Evolutionary conservation across 2,329 filamentous ascomycete species (phyloP), one percentile per base, ranked within the genome.

Genomic region (Lecanosticta acicola): DNA sequence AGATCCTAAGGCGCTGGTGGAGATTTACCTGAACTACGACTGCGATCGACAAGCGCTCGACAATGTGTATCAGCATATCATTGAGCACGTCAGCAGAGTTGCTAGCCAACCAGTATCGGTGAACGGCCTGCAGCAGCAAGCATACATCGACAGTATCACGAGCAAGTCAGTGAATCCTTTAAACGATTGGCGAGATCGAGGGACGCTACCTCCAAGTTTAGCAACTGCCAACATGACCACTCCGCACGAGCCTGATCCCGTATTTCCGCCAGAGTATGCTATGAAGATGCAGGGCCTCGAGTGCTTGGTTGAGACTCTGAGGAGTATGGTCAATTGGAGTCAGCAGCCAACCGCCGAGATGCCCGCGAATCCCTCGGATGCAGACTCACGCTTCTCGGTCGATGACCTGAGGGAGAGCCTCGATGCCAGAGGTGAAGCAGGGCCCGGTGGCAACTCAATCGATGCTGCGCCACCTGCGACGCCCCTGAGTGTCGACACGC

Each of bases 1-100:
- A 13, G 93, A 98, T 63, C 87, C 91, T 1, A 79, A 87, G 55
- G 90, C 88, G 0, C 67, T 98, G 39, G 93, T 98, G 13, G 93
- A 98, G 67, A 84, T 90, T 11, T 98, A 98, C 67, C 78, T 98
- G 52, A 98, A 98, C 67, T 98, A 98, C 63, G 93, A 98, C 65
- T 98, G 93, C 69, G 94, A 97, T 61, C 79, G 91, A 49, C 89
- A 88, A 33, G 81, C 82, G 8, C 80, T 97, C 49, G 91, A 97
- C 69, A 98, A 98, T 67, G 93, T 97, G 67, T 98, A 94, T 66
- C 93, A 98, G 68, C 75, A 79, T 57, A 83, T 97, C 43, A 90
- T 98, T 40, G 94, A 98, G 65, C 89, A 97, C 66, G 72, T 98
- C 14, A 93, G 91, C 24, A 85, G 84, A 58, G 85, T 95, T 58